These are phyloP conservation scores for Fusarium chaquense DNA, from an alignment of 2,329 filamentous ascomycete species.

Conservation along the genomic window DNA sequence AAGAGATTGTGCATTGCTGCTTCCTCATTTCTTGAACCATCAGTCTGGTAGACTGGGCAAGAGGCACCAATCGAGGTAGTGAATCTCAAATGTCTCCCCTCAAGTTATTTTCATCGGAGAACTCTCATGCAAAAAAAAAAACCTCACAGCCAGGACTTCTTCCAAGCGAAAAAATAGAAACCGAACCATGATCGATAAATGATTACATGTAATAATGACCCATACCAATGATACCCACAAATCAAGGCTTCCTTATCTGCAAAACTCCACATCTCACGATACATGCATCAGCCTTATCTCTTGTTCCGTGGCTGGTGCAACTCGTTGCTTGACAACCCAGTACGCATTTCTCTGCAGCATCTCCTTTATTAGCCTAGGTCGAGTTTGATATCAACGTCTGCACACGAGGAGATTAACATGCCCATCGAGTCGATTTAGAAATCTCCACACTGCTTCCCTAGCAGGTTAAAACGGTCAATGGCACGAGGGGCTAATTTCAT, in stretches of 20 bases:
- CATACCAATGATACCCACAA: constrained; percentile 23
- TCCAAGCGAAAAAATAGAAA: background rate
- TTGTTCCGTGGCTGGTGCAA: constrained; percentile 1
- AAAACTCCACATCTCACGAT: constrained; percentile 36
- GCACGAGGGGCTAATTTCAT: constrained; percentile 9
- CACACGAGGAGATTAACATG: constrained; percentile 1
- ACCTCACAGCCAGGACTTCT: background rate
- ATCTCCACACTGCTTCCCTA: constrained; percentile 13
- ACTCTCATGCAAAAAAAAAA: background rate
- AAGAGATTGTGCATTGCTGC: constrained; percentile 1
- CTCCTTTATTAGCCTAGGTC: constrained; percentile 5
- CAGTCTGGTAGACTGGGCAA: background rate
- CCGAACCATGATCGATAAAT: constrained; percentile 5
- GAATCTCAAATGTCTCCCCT: no score
- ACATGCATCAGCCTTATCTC: constrained; percentile 34
- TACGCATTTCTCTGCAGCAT: background rate
- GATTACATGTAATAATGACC: constrained; percentile 20
- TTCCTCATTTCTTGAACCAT: constrained; percentile 4
- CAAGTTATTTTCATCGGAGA: background rate
- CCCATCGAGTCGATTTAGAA: constrained; percentile 10
- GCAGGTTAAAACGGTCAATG: background rate
- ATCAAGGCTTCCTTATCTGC: constrained; percentile 26
- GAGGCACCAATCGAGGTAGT: background rate
- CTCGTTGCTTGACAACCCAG: background rate
- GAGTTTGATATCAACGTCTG: background rate